Evolutionary conservation across 768 basidiomycete species (phyloP), one percentile per base, ranked within the genome.

Genomic region (Infundibulicybe gibba): DNA sequence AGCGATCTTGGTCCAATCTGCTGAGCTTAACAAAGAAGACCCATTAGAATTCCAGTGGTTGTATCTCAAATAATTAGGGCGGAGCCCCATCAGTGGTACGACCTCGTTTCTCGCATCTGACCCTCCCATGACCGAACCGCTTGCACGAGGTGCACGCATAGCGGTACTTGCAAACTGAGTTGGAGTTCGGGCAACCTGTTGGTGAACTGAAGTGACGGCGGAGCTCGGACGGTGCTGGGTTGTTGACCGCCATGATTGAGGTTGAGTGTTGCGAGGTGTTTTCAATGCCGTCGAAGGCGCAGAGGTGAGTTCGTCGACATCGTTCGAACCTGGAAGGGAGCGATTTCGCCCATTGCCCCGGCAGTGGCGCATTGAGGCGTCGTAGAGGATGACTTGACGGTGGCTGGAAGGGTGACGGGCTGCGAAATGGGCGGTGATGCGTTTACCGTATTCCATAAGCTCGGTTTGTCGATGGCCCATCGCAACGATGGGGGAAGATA

Each of bases 401-500:
- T 25, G 25, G 25, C 25, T 25, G 4, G 25, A 3, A 56, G 69
- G 57, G 49, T 69, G 44, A 3, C 49, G 25, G 63, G 44, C 32
- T 51, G 63, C 59, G 19, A 59, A 32, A 0, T 41, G 33, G 3
- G 25, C 3, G 5, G 38, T 37, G 53, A 66, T 59, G 40, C 61
- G 46, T 9, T 52, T 42, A 2, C 41, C 35, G 40, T 63, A 67
- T n/a, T 6, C 39, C 13, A 11, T 6, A 45, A 67, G 48, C 43
- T 69, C 61, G 0, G 25, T 3, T 0, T 5, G 14, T 16, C 57
- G 35, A 33, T n/a, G n/a, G n/a, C n/a, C n/a, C n/a, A n/a, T n/a
- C n/a, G n/a, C n/a, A n/a, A n/a, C n/a, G n/a, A n/a, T 63, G 57
- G 2, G 57, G 58, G 50, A 62, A 63, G 21, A 50, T 50, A 44